Evolutionary conservation across 805 yeast genomes (phyloP).

Genomic region (Yarrowia divulgata): DNA sequence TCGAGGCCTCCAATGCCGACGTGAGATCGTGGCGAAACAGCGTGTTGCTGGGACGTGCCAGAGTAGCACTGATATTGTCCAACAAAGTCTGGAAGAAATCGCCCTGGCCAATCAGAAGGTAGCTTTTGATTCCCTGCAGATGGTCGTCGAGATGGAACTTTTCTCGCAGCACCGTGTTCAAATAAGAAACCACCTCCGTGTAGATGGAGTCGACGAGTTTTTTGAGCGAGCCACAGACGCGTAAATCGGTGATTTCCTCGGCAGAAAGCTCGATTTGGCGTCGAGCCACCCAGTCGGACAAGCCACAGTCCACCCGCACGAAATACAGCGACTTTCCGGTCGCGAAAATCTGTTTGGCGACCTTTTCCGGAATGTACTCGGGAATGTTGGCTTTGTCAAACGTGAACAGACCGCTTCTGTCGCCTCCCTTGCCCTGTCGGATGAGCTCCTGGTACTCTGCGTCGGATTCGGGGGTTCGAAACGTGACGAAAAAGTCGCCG

Average conservation of each 20-base stretch:
- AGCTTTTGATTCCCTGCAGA: slow-evolving; percentile 66
- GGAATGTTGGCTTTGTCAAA: slow-evolving; percentile 51
- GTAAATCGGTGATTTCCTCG: slow-evolving; percentile 39
- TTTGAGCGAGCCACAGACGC: slow-evolving; percentile 43
- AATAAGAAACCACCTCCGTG: slow-evolving; percentile 59
- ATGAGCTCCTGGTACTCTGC: slow-evolving; percentile 41
- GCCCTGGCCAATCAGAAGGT: slow-evolving; percentile 75
- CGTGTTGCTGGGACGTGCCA: slow-evolving; percentile 67
- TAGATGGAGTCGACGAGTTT: slow-evolving; percentile 52
- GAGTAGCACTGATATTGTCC: slow-evolving; percentile 58
- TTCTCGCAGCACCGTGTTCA: slow-evolving; percentile 58
- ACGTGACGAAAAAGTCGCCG: slow-evolving; percentile 67
- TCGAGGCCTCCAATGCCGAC: slow-evolving; percentile 68
- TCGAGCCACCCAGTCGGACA: slow-evolving; percentile 64
- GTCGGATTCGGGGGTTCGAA: slow-evolving; percentile 5
- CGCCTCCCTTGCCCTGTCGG: slow-evolving; percentile 22
- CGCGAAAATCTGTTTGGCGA: slow-evolving; percentile 49
- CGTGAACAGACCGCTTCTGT: slow-evolving; percentile 44
- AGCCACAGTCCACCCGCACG: slow-evolving; percentile 69
- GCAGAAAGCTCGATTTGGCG: slow-evolving; percentile 39
- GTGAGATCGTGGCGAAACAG: slow-evolving; percentile 73
- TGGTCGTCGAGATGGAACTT: slow-evolving; percentile 61
- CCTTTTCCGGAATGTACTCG: slow-evolving; percentile 48
- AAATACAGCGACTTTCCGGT: slow-evolving; percentile 78
- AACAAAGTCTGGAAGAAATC: slow-evolving; percentile 79